These are phyloP conservation scores for Nothopassalora personata DNA, from an alignment of 2,329 filamentous ascomycete species.

Conservation along the genomic window DNA sequence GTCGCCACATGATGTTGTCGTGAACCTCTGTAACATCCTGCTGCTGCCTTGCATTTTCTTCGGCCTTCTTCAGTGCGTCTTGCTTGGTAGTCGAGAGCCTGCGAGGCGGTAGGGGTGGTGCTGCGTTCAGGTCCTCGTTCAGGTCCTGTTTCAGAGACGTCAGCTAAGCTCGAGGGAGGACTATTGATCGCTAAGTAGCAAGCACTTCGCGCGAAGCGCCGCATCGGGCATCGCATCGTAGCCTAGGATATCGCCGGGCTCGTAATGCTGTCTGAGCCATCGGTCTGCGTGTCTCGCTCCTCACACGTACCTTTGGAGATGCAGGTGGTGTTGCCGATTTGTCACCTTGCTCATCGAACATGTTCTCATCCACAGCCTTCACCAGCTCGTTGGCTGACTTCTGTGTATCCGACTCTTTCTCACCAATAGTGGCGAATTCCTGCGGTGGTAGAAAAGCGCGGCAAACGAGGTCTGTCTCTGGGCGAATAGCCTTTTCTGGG, in stretches of 20 bases:
- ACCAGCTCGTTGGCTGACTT: constrained; percentile 1
- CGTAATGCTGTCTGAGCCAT: no score
- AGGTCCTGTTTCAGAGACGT: constrained; percentile 14
- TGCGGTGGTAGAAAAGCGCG: constrained; percentile 30
- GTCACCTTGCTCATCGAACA: constrained; percentile 19
- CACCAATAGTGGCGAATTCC: constrained; percentile 18
- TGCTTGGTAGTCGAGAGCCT: constrained; percentile 22
- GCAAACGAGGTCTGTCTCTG: constrained; percentile 33
- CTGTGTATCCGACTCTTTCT: constrained; percentile 14
- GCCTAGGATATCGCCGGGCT: no score
- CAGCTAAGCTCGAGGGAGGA: no score
- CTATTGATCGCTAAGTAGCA: no score
- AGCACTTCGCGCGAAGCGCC: no score
- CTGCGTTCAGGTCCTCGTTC: constrained; percentile 29
- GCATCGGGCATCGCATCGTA: no score
- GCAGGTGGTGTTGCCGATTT: constrained; percentile 27
- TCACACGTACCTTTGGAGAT: constrained; percentile 3
- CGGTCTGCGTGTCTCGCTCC: no score
- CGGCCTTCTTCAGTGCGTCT: constrained; percentile 44
- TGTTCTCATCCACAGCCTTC: constrained; percentile 16
- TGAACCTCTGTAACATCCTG: constrained; percentile 97
- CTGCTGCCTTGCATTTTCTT: constrained; percentile 58
- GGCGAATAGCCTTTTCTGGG: constrained; percentile 26
- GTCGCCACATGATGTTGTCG: constrained; percentile 80
- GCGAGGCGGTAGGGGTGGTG: constrained; percentile 50